These are phyloP conservation scores for Pestalotiopsis sp. DNA, from an alignment of 2,329 filamentous ascomycete genomes.

Conservation along the genomic window DNA sequence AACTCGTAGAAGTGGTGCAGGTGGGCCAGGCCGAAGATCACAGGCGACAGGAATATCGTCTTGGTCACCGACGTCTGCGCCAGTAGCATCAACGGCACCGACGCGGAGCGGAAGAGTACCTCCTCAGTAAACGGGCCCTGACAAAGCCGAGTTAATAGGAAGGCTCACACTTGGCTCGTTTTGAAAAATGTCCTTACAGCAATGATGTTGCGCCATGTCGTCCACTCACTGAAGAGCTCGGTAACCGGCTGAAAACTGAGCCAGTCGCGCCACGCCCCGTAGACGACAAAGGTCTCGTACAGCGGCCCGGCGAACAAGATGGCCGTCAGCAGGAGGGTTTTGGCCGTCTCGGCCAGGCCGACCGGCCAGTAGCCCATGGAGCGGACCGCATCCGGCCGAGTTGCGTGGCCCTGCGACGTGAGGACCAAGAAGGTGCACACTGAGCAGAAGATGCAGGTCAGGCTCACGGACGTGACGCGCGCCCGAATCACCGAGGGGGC, in stretches of 20 bases:
- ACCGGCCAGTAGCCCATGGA: slow-evolving; percentile 83
- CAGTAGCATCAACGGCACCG: slow-evolving; percentile 80
- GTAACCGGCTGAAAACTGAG: slow-evolving; percentile 55
- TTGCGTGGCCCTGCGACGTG: slow-evolving; percentile 51
- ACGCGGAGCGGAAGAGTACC: slow-evolving; percentile 86
- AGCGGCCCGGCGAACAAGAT: slow-evolving; percentile 84
- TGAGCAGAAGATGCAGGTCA: slow-evolving; percentile 73
- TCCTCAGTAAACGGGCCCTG: slow-evolving; percentile 91
- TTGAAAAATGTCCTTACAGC: slow-evolving; percentile 60
- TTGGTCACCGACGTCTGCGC: slow-evolving; percentile 58
- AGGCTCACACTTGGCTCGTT: not conserved
- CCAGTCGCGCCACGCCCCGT: slow-evolving; percentile 71
- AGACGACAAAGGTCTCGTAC: slow-evolving; percentile 76
- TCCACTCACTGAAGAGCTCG: slow-evolving; percentile 72
- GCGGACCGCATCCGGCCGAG: slow-evolving; percentile 60
- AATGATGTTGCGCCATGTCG: slow-evolving; percentile 83
- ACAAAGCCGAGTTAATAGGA: slow-evolving; percentile 14
- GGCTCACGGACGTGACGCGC: slow-evolving; percentile 77
- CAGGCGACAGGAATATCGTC: slow-evolving; percentile 80
- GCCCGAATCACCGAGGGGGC: slow-evolving; percentile 87
- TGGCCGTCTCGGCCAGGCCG: slow-evolving; percentile 64
- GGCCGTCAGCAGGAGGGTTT: slow-evolving; percentile 70
- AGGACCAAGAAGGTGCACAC: slow-evolving; percentile 69
- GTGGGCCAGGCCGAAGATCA: slow-evolving; percentile 93
- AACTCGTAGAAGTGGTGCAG: slow-evolving; percentile 97